Conservation (phyloP, 2,329 filamentous ascomycete species). For the Microsporum audouinii region DNA sequence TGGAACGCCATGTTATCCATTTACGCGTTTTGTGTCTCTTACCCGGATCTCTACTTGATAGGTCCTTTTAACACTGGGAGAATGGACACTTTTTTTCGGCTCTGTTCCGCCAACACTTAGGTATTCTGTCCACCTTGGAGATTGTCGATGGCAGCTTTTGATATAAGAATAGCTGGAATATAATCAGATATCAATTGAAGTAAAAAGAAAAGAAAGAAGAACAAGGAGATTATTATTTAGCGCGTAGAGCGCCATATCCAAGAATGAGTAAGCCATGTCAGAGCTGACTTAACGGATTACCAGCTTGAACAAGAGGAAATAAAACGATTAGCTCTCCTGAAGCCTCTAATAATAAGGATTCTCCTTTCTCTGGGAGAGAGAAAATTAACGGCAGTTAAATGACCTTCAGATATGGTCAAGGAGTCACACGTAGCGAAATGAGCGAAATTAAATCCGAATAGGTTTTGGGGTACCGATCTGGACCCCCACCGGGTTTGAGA, state of each 20-base stretch:
- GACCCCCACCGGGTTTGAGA: background rate
- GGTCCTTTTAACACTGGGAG: background rate
- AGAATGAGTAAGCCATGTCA: background rate
- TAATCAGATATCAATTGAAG: background rate
- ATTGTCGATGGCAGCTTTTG: background rate
- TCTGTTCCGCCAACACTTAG: background rate
- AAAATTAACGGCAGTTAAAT: background rate
- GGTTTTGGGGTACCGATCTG: background rate
- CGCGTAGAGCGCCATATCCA: slow-evolving; percentile 2
- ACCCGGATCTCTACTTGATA: slow-evolving; percentile 1
- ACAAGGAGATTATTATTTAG: background rate
- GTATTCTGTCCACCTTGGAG: background rate
- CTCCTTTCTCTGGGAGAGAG: background rate
- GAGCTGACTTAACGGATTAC: background rate
- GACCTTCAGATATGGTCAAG: background rate
- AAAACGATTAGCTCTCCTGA: background rate
- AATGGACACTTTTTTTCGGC: background rate
- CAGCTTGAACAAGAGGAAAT: background rate
- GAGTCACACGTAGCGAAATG: background rate
- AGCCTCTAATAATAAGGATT: background rate
- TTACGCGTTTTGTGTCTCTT: background rate
- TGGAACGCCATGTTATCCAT: background rate
- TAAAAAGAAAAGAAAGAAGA: background rate
- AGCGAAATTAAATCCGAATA: slow-evolving; percentile 2
- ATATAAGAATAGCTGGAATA: background rate